A percentile compares a stretch with the other conserved stretches of the same genome.
Evolutionary conservation across 2,329 filamentous ascomycete genomes (phyloP).

Genomic region (Xylariales sp.): DNA sequence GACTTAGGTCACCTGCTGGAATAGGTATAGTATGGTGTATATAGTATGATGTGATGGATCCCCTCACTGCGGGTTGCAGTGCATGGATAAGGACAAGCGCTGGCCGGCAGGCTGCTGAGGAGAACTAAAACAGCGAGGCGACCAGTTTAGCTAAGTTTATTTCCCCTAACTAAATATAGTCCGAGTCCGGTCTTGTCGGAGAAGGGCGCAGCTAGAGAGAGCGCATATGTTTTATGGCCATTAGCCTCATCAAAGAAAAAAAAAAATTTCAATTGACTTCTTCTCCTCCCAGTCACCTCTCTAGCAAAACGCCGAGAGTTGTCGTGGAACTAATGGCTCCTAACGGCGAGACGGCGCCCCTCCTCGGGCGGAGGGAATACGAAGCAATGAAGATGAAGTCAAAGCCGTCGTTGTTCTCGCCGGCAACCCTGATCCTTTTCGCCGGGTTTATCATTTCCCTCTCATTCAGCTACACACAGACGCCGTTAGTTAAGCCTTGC

Average conservation of each 20-base stretch:
- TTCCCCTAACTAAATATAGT: slow-evolving; percentile 1
- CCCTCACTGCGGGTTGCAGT: too few species aligned
- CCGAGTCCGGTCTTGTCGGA: not conserved
- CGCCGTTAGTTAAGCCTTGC: slow-evolving; percentile 37
- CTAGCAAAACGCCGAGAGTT: not conserved
- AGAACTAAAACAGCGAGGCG: slow-evolving; percentile 9
- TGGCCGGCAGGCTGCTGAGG: not conserved
- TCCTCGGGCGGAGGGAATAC: slow-evolving; percentile 35
- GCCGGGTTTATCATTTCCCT: slow-evolving; percentile 42
- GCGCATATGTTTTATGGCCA: not conserved
- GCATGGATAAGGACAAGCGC: not conserved
- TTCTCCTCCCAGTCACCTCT: not conserved
- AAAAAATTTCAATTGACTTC: not conserved
- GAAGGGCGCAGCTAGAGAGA: not conserved
- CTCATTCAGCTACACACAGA: slow-evolving; percentile 44
- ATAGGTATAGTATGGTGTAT: slow-evolving; percentile 20
- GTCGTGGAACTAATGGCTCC: slow-evolving; percentile 27
- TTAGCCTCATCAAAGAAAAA: not conserved
- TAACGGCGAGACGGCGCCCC: slow-evolving; percentile 41
- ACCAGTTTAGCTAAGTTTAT: not conserved
- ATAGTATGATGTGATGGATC: too few species aligned
- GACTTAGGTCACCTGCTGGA: slow-evolving; percentile 27
- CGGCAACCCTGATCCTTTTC: slow-evolving; percentile 33
- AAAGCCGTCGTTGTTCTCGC: slow-evolving; percentile 32
- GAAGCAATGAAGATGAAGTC: slow-evolving; percentile 20